These are phyloP conservation scores for Pyrenochaeta sp. DNA, from an alignment of 2,329 filamentous ascomycete genomes.

Conservation along the genomic window DNA sequence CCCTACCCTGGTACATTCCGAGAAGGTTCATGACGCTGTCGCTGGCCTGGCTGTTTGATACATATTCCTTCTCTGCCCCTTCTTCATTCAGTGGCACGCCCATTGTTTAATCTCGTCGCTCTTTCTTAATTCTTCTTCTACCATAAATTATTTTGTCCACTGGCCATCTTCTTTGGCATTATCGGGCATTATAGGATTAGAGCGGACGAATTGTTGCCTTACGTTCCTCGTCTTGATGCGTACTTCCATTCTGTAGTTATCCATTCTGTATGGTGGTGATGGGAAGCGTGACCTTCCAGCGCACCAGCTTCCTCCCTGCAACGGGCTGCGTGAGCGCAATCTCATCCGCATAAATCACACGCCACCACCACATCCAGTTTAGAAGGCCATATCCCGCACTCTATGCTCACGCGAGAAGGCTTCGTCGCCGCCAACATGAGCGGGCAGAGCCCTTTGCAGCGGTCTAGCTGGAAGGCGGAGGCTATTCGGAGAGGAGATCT, in stretches of 20 bases:
- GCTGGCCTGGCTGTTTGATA: slow-evolving; percentile 36
- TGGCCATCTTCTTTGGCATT: slow-evolving; percentile 5
- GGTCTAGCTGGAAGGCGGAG: slow-evolving; percentile 51
- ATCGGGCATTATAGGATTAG: slow-evolving; percentile 2
- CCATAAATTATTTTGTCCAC: slow-evolving; percentile 20
- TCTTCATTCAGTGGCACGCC: slow-evolving; percentile 23
- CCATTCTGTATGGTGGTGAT: slow-evolving; percentile 20
- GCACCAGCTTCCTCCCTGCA: slow-evolving; percentile 32
- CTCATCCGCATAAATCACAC: slow-evolving; percentile 30
- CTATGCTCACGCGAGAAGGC: slow-evolving; percentile 46
- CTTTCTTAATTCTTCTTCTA: slow-evolving; percentile 28
- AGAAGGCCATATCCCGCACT: slow-evolving; percentile 23
- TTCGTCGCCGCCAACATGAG: slow-evolving; percentile 43
- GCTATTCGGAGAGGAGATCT: slow-evolving; percentile 50
- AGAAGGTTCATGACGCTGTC: slow-evolving; percentile 29
- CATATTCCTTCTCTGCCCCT: slow-evolving; percentile 36
- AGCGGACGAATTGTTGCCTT: not conserved
- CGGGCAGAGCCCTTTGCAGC: slow-evolving; percentile 36
- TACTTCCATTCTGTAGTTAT: slow-evolving; percentile 20
- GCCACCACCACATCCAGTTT: slow-evolving; percentile 13
- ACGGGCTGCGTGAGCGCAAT: slow-evolving; percentile 32
- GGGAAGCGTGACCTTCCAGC: slow-evolving; percentile 22
- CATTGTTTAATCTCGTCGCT: slow-evolving; percentile 35
- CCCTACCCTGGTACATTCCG: slow-evolving; percentile 8
- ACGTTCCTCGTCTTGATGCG: slow-evolving; percentile 4